Base-by-base conservation (phyloP, 257 asterid species). In the Salvia rosmarinus region DNA sequence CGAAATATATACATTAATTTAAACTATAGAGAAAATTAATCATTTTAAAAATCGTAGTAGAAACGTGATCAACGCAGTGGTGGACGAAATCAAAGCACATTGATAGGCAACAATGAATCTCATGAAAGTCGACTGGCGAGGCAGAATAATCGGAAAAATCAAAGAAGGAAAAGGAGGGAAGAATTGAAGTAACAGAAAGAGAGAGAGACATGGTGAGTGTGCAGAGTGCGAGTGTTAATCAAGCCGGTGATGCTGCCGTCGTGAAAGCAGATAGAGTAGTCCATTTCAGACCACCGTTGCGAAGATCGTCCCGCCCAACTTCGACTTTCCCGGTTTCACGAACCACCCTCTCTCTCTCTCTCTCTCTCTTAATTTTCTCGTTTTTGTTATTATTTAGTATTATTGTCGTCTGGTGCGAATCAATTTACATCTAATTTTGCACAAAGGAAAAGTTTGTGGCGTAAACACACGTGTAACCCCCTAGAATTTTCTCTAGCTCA, bases 161-260 rank as follows among this genome's bases (percentile, higher is more conserved):
- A 25, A 13, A 32, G 25, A n/a, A n/a, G n/a, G n/a, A n/a, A n/a
- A n/a, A n/a, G n/a, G 21, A 21, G 32, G 6, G n/a, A 56, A 69
- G 56, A 64, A 77, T 64, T 19, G 1, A 82, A 54, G 43, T 14
- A n/a, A 52, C 4, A 61, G 40, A 20, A 5, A 7, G 5, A 76
- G 13, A 20, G 35, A 70, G 69, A 39, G 34, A 79, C 81, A 69
- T 64, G 65, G 54, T 54, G 54, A 39, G 49, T 43, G 58, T 44
- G 68, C 35, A 79, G 42, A 50, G 85, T 71, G 13, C 96, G 98
- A 62, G 69, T 69, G 80, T 85, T 75, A 51, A 95, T 88, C 82
- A 95, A 80, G 84, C 86, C 83, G 71, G 91, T 75, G 83, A 95
- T 87, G 88, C 79, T 92, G 81, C 97, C 95, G 75, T 92, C 98